A percentile compares a stretch with the other conserved stretches of the same genome.
phyloP scores from a whole-genome alignment of 2,329 filamentous ascomycete genomes.

The Tolypocladium endophyticum region DNA sequence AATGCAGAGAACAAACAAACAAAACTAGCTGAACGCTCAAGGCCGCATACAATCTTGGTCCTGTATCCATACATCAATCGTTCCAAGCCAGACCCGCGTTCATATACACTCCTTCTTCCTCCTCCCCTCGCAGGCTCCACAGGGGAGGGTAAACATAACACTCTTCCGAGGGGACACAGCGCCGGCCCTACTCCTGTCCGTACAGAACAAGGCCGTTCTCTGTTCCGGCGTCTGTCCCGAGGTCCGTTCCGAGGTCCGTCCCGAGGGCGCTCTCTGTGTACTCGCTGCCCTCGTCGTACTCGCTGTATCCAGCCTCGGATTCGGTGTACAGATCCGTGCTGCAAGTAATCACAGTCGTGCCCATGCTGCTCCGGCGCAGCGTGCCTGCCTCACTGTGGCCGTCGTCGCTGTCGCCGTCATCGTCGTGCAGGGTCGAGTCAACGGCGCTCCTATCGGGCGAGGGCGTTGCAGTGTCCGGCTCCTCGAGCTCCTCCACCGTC shows the following conservation, averaged over 20 bases:
- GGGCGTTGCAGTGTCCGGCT: conserved; percentile 15
- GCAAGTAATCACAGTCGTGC: conserved; percentile 35
- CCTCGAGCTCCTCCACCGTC: conserved; percentile 46
- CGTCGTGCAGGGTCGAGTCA: conserved; percentile 11
- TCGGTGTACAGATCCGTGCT: conserved; percentile 26
- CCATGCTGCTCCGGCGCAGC: conserved; percentile 35
- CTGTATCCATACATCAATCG: not conserved
- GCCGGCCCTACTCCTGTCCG: conserved; percentile 11
- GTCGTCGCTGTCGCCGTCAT: conserved; percentile 11
- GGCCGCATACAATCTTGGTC: conserved; percentile 2
- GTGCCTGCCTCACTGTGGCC: conserved; percentile 40
- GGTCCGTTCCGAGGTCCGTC: conserved; percentile 10
- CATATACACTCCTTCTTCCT: not conserved
- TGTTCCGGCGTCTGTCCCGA: conserved; percentile 8
- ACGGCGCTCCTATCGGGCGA: conserved; percentile 2
- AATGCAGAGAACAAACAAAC: conserved; percentile 1
- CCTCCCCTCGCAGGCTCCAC: not conserved
- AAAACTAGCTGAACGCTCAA: conserved; percentile 3
- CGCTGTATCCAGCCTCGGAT: conserved; percentile 25
- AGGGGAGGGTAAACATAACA: not conserved
- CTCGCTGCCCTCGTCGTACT: conserved; percentile 34
- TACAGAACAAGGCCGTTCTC: conserved; percentile 26
- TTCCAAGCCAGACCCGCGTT: not conserved
- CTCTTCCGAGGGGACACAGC: no score
- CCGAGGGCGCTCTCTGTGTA: conserved; percentile 19